Base-by-base conservation (phyloP, 2,329 filamentous ascomycete genomes). In the Aspergillus clavatus region DNA sequence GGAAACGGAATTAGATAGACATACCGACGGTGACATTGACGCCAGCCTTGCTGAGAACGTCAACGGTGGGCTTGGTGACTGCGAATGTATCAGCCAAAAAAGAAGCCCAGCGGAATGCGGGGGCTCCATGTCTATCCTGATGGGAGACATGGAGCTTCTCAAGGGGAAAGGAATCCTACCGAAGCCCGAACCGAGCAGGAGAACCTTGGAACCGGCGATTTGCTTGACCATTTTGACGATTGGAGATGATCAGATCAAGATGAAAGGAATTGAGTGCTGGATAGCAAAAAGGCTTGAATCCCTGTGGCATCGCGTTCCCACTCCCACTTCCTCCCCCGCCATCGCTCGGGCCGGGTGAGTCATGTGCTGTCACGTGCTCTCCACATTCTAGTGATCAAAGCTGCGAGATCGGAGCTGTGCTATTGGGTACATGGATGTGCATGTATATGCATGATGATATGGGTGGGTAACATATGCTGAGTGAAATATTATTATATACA, bases 11-110 rank as follows among this genome's bases (percentile, higher is more conserved):
- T 16, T n/a, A 11, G n/a, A 28, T 45, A 38, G 19, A 65, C 76
- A 53, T 73, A 83, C 80, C 81, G 54, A 85, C 80, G n/a, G 81
- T 84, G 42, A 86, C 81, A 43, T 72, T 61, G 49, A 85, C 74
- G 53, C 77, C 81, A n/a, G 77, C 69, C 38, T 81, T 72, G 62
- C 71, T 72, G 50, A 86, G 75, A 50, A 84, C 72, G 53, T 86
- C 79, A 49, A 86, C 75, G 14, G 82, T 83, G 45, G 83, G 82
- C 60, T 74, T 75, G 55, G 81, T 79, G 55, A 84, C 81, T 67
- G 45, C 28, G 43, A 48, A 45, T 51, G 40, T 41, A 39, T 33
- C 38, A 37, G 27, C 14, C 49, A 43, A 57, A 45, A 46, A 40
- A 37, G 42, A 18, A 27, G n/a, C n/a, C n/a, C n/a, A n/a, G n/a